Base-by-base conservation (phyloP, 1,284 basidiomycete genomes). In the Phaffia rhodozyma region DNA sequence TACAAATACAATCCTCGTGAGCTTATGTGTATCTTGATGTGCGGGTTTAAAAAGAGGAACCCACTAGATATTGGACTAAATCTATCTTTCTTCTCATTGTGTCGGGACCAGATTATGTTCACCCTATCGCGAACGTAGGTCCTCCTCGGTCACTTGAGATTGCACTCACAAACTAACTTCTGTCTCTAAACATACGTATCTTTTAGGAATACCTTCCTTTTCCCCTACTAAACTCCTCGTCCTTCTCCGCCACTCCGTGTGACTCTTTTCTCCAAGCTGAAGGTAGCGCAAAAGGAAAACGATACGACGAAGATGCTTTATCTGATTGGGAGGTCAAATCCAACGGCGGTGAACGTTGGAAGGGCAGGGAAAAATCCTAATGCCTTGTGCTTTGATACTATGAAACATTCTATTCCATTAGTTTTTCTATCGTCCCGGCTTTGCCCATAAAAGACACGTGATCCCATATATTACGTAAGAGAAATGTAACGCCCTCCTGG, bases 1-100 rank as follows among this genome's bases (percentile, higher is more conserved):
- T 91, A 91, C 70, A 74, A 75, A 58, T 94, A 94, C 72, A 87
- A 93, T 72, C 91, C 91, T 0, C 38, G 38, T 43, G 78, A 79
- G 38, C 13, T 16, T 16, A 43, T 43, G 38, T 43, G 38, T 43
- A 43, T 43, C 13, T 16, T 43, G 38, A 7, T 43, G 7, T 43
- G 38, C 2, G 5, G 16, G 2, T 16, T 7, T 2, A 16, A 16
- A 11, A 43, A 11, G 13, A 43, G 38, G 16, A 2, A 43, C 2
- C 38, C 2, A 43, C 16, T 16, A 2, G 7, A 16, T 43, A 5
- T 43, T 7, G 38, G 13, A 16, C 38, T 43, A 16, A 43, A 43
- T 16, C 38, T 43, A 11, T 43, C 16, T 43, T 16, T 7, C 13
- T 43, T 43, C 2, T 16, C 2, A 16, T 43, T 16, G 5, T 43